Evolutionary conservation across 805 yeast genomes (phyloP), one percentile per base, ranked within the genome.

Genomic region (Kuraishia hungarica): DNA sequence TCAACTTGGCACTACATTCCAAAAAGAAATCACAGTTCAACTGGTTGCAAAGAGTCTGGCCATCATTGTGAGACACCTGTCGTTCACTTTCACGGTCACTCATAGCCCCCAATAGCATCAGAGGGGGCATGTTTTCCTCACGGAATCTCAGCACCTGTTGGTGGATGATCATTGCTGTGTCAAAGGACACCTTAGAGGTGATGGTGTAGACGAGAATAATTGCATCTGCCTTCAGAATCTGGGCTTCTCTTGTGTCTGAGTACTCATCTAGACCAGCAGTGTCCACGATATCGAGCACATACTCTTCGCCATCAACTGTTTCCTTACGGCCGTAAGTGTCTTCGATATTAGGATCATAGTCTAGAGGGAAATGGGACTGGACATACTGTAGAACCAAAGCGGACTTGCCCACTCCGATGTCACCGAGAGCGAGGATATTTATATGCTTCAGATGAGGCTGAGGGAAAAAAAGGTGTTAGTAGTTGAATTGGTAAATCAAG

Each of bases 241-340:
- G 51, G 15, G 19, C 26, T 20, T 39, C 19, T 13, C 35, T 19
- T 2, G 47, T 48, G 20, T 55, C 59, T 23, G 50, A 72, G 59
- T 75, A 75, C 58, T 76, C 80, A 60, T 78, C 97, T 58, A 86
- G 86, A 50, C 97, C 98, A 1, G 96, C 96, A 2, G 97, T 90
- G 65, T 94, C 99, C 58, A 92, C 73, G 54, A 81, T 73, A 57
- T 79, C 81, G 61, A 80, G 62, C 5, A 61, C 54, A 20, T 68
- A 72, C 53, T 64, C 70, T 58, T 71, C 72, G 26, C 65, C 72
- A 55, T 77, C 77, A 24, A 75, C 67, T 46, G 64, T 39, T 4
- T 59, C 50, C 6, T 49, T 48, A 28, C 61, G 60, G 15, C 39
- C 54, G 55, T 65, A 70, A 0, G 59, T 58, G 24, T 69, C 74